These are phyloP conservation scores for Stentor roeselii DNA, from an alignment of 73 alveolate genomes.

Conservation along the genomic window DNA sequence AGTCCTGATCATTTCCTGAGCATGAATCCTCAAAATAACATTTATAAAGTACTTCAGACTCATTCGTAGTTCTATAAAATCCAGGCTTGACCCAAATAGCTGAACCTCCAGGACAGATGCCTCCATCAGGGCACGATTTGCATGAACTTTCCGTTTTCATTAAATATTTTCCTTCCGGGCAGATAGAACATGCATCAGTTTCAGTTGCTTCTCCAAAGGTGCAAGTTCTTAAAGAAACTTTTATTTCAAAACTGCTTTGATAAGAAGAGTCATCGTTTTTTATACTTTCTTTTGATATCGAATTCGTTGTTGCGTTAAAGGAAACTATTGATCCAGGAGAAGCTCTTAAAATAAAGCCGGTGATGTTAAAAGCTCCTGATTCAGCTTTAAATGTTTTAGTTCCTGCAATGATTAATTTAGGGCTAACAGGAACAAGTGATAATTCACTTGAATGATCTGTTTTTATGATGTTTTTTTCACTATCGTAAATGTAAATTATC, in stretches of 20 bases:
- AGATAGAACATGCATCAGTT: not conserved
- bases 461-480: not conserved
- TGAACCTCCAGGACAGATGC: constrained; percentile 44
- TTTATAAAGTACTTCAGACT: constrained; percentile 13
- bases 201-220: no score
- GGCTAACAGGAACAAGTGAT: not conserved
- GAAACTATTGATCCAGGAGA: constrained; percentile 24
- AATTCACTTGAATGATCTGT: not conserved
- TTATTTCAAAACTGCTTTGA: not conserved
- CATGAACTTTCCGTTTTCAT: constrained; percentile 13
- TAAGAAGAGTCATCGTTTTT: not conserved
- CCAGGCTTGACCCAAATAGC: constrained; percentile 29
- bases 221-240: no score
- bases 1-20: constrained; percentile 25
- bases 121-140: constrained; percentile 33
- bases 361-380: not conserved
- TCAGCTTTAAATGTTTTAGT: not conserved
- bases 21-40: constrained; percentile 16
- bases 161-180: constrained; percentile 12
- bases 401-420: not conserved
- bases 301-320: no score
- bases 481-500: not conserved
- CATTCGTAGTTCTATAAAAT: constrained; percentile 28
- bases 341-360: not conserved
- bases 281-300: no score